A percentile compares a stretch with the other conserved stretches of the same genome.
Evolutionary conservation across 495 filamentous ascomycete species (phyloP).

Genomic region (Oleoguttula mirabilis): DNA sequence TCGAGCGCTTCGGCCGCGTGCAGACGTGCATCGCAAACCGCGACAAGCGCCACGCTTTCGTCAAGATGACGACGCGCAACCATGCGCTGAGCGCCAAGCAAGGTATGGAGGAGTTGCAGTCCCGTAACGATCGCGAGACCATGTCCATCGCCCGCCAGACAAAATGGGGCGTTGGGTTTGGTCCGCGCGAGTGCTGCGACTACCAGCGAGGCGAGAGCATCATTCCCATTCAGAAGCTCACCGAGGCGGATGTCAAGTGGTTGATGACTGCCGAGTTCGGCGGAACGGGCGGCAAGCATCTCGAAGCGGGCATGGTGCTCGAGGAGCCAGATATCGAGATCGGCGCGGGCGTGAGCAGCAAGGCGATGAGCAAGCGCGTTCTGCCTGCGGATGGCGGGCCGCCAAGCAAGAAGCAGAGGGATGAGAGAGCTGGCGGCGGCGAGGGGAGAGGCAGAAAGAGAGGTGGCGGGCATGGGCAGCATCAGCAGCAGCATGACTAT

Average conservation of each 20-base stretch:
- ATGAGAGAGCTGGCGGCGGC: conserved; percentile 4
- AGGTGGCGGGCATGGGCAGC: conserved; percentile 24
- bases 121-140: conserved; percentile 57
- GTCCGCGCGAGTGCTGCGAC: conserved; percentile 93
- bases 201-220: conserved; percentile 86
- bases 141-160: conserved; percentile 77
- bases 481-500: conserved; percentile 6
- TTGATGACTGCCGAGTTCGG: conserved; percentile 90
- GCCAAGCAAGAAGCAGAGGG: conserved; percentile 5
- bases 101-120: conserved; percentile 75
- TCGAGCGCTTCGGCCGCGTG: conserved; percentile 68
- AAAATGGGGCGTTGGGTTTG: conserved; percentile 95
- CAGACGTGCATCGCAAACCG: conserved; percentile 97
- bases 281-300: conserved; percentile 71
- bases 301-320: conserved; percentile 74
- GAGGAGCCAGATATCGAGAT: conserved; percentile 99
- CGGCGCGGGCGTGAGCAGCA: conserved; percentile 89
- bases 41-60: conserved; percentile 95
- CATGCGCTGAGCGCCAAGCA: conserved; percentile 76
- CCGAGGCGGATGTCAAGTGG: conserved; percentile 95
- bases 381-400: conserved; percentile 2
- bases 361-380: conserved; percentile 38
- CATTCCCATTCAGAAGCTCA: conserved; percentile 82
- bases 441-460: conserved; percentile 27
- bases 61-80: conserved; percentile 86